A percentile compares a stretch with the other conserved stretches of the same genome.
Conservation (phyloP, 768 basidiomycete genomes). For the Suillus occidentalis region DNA sequence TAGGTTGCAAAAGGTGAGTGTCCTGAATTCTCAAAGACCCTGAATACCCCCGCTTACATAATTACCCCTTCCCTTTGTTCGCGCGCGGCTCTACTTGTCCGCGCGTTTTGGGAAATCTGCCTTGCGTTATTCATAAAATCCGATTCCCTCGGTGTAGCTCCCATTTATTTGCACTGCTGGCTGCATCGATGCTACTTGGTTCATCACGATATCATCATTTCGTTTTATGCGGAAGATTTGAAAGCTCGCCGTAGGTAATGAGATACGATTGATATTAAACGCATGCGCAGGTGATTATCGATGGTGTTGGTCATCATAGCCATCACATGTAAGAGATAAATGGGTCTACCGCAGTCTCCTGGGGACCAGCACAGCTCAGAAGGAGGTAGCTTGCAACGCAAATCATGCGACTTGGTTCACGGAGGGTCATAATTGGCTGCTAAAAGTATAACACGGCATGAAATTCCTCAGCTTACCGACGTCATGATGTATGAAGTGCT, state of each 20-base stretch:
- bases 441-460: neutral
- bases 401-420: neutral
- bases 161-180: neutral
- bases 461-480: neutral
- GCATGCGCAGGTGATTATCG: neutral
- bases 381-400: neutral
- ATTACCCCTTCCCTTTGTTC: conserved; percentile 6
- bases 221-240: neutral
- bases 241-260: neutral
- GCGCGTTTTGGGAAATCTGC: conserved; percentile 5
- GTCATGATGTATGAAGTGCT: neutral
- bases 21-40: conserved; percentile 37
- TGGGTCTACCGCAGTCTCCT: neutral
- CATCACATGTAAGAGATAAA: neutral
- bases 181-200: neutral
- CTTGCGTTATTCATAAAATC: conserved; percentile 3
- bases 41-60: conserved; percentile 23
- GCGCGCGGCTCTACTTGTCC: conserved; percentile 8
- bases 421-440: neutral
- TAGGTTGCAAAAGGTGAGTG: conserved; percentile 36
- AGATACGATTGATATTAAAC: neutral
- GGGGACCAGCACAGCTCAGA: neutral
- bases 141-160: conserved; percentile 1
- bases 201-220: conserved; percentile 1
- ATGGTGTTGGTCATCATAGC: neutral